phyloP scores from a whole-genome alignment of 805 yeast genomes.

The Kodamaea nitidulidarum region DNA sequence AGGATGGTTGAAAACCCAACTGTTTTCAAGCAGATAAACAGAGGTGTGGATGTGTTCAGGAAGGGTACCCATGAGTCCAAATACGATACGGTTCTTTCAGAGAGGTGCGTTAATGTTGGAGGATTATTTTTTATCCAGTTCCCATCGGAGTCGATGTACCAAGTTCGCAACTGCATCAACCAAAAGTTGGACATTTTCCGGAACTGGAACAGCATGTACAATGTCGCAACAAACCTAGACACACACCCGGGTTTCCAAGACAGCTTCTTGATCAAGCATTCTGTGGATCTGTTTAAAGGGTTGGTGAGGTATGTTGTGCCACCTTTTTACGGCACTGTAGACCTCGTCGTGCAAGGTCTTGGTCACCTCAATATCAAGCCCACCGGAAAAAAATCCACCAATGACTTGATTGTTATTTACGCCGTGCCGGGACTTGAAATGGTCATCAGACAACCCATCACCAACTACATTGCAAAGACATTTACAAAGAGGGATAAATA shows the following conservation, averaged over 20 bases:
- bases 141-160: slow-evolving; percentile 48
- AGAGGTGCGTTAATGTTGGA: slow-evolving; percentile 49
- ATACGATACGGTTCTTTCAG: slow-evolving; percentile 39
- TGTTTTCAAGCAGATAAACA: slow-evolving; percentile 23
- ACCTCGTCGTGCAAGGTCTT: slow-evolving; percentile 58
- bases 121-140: slow-evolving; percentile 58
- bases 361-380: slow-evolving; percentile 62
- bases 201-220: slow-evolving; percentile 26
- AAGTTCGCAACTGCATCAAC: slow-evolving; percentile 43
- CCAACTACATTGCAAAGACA: slow-evolving; percentile 34
- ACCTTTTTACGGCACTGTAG: slow-evolving; percentile 66
- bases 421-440: slow-evolving; percentile 55
- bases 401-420: slow-evolving; percentile 36
- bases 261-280: slow-evolving; percentile 14
- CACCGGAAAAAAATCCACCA: slow-evolving; percentile 41
- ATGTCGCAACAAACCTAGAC: slow-evolving; percentile 22
- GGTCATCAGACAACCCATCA: slow-evolving; percentile 51
- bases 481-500: slow-evolving; percentile 27
- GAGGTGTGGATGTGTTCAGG: slow-evolving; percentile 26
- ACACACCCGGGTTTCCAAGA: slow-evolving; percentile 14
- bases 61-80: slow-evolving; percentile 27
- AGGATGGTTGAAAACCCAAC: slow-evolving; percentile 19
- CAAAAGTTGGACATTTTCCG: slow-evolving; percentile 35
- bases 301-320: slow-evolving; percentile 48
- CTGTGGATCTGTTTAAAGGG: slow-evolving; percentile 27